Conservation (phyloP, 2,329 filamentous ascomycete genomes). For the Hyphodiscus sp. region DNA sequence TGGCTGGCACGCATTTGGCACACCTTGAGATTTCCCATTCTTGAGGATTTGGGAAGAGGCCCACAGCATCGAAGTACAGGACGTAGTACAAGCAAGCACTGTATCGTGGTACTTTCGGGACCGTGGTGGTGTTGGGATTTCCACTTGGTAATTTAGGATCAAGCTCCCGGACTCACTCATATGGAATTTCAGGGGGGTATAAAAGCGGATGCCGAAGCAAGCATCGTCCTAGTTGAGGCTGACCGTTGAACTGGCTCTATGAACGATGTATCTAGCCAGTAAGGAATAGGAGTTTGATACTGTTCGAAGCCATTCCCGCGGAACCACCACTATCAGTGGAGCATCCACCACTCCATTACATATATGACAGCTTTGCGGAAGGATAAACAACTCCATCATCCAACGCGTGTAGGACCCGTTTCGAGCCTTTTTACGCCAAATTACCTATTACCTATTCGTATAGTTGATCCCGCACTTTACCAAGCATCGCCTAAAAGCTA, state of each 20-base stretch:
- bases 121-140: not conserved
- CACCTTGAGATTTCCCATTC: not conserved
- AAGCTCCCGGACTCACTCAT: too few species aligned
- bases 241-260: not conserved
- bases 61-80: not conserved
- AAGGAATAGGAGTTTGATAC: too few species aligned
- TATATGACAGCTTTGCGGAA: not conserved
- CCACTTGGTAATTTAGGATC: not conserved
- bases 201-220: not conserved
- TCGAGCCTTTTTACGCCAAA: not conserved
- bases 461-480: not conserved
- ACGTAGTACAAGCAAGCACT: too few species aligned
- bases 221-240: not conserved
- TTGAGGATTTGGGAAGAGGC: not conserved
- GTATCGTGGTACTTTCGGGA: not conserved
- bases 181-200: not conserved
- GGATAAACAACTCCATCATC: not conserved
- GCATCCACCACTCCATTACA: too few species aligned
- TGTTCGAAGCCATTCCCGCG: too few species aligned
- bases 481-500: not conserved
- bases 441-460: too few species aligned
- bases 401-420: not conserved
- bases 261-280: not conserved
- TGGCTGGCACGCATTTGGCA: not conserved
- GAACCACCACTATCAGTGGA: not conserved